These are phyloP conservation scores for Papilionanthe hybrid DNA, from an alignment of 116 monocot genomes.

Conservation along the genomic window DNA sequence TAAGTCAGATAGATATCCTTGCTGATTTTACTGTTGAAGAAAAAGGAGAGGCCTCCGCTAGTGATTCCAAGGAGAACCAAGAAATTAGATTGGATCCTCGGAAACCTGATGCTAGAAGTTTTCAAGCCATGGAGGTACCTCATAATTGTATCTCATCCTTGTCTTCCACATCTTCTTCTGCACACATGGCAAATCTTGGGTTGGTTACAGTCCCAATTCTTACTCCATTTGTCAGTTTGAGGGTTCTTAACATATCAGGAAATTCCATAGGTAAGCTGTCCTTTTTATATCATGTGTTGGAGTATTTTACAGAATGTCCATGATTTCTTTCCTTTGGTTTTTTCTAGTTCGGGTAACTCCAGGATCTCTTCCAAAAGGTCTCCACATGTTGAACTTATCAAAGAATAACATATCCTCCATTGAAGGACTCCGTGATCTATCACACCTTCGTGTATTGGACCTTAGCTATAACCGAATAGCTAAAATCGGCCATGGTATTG, in stretches of 20 bases:
- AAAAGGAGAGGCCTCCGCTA: slow-evolving; percentile 28
- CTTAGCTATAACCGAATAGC: slow-evolving; percentile 68
- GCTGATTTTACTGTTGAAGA: slow-evolving; percentile 35
- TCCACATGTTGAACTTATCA: slow-evolving; percentile 79
- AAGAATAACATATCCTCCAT: slow-evolving; percentile 72
- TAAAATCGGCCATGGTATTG: slow-evolving; percentile 85
- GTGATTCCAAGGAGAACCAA: slow-evolving; percentile 14
- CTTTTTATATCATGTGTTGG: not conserved
- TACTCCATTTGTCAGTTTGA: slow-evolving; percentile 43
- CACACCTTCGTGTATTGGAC: slow-evolving; percentile 72
- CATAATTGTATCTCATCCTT: slow-evolving; percentile 69
- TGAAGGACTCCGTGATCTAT: slow-evolving; percentile 87
- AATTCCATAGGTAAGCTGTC: slow-evolving; percentile 62
- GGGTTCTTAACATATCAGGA: slow-evolving; percentile 70
- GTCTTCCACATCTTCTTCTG: slow-evolving; percentile 48
- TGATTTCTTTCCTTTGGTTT: not conserved
- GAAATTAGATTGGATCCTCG: slow-evolving; percentile 8
- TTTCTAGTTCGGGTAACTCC: slow-evolving; percentile 62
- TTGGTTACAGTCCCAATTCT: slow-evolving; percentile 67
- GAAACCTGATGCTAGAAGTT: slow-evolving; percentile 33
- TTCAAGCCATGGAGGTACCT: slow-evolving; percentile 56
- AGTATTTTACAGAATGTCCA: not conserved
- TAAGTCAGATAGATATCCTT: slow-evolving; percentile 57
- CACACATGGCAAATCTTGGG: slow-evolving; percentile 73
- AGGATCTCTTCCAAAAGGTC: slow-evolving; percentile 77